Evolutionary conservation across 2,329 filamentous ascomycete species (phyloP), one percentile per base, ranked within the genome.

Genomic region (Fusarium sp.): DNA sequence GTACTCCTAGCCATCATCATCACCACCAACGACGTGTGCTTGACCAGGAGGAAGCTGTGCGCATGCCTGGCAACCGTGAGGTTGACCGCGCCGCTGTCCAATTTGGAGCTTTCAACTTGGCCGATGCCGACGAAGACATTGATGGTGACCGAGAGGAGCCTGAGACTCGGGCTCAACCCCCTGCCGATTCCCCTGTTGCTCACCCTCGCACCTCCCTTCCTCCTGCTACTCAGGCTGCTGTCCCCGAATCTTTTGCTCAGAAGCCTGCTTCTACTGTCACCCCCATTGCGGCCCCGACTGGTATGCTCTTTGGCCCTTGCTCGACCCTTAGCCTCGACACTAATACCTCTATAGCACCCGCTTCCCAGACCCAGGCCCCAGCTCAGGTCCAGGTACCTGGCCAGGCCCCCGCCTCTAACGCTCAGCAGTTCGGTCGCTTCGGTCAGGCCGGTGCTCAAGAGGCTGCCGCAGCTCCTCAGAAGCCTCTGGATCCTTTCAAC

Each of bases 51-150:
- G 97, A 99, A 85, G 95, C 97, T 68, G 97, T 99, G 45, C 95
- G 98, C 75, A 98, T 99, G 96, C 97, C 97, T 54, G 95, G 94
- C 70, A 98, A 98, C 86, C 95, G 97, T 77, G 95, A 97, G 63
- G 93, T 99, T 32, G 96, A 98, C 82, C 92, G 95, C 78, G 91
- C 96, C 76, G 94, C 95, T 59, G 95, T 99, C 58, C 96, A 98
- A 82, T 99, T 99, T 82, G 97, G 97, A 73, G 97, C 95, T 82
- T 94, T 99, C 88, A 97, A 93, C 80, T 84, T 99, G 79, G 95
- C 94, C 81, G 95, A 92, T 63, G 90, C 90, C 70, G 93, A 95
- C 58, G 93, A 95, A 64, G 95, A 98, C 79, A 94, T 98, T 73
- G 97, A 98, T 80, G 95, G 96, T 74, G 95, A 98, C 80, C 92